Conservation (phyloP, 2,329 filamentous ascomycete genomes). For the Botrytis aclada region DNA sequence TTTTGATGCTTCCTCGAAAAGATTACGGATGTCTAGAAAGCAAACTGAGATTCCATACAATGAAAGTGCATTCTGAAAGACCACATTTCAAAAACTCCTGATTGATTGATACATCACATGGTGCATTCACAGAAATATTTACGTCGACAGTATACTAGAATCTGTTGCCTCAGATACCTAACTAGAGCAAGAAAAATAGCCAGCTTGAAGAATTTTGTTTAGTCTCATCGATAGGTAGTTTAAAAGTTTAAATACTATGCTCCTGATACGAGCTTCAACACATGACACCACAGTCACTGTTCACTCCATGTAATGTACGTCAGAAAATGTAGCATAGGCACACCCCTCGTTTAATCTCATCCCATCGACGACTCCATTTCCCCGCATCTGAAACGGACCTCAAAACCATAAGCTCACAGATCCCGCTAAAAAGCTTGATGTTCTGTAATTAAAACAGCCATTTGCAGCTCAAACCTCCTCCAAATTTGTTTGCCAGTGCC, state of each 20-base stretch:
- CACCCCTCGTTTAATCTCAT: not conserved
- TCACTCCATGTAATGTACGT: not conserved
- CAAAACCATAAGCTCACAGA: not conserved
- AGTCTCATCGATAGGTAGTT: not conserved
- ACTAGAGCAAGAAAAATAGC: not conserved
- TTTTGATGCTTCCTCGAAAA: not conserved
- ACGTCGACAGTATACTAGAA: not conserved
- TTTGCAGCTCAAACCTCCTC: not conserved
- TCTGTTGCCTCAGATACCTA: not conserved
- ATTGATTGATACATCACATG: not conserved
- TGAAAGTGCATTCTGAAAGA: not conserved
- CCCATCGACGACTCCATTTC: not conserved
- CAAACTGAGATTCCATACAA: not conserved
- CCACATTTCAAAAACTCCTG: not conserved
- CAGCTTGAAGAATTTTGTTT: not conserved
- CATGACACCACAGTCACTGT: too few relatives aligned
- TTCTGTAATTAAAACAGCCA: not conserved
- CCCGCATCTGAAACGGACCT: not conserved
- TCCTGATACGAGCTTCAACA: not conserved
- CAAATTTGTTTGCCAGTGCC: not conserved
- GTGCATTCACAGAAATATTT: not conserved
- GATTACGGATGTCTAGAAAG: not conserved
- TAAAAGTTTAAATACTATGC: not conserved
- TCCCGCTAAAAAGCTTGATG: not conserved
- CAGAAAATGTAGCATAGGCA: not conserved